Base-by-base conservation (phyloP, 495 filamentous ascomycete genomes). In the Cairneyella variabilis region DNA sequence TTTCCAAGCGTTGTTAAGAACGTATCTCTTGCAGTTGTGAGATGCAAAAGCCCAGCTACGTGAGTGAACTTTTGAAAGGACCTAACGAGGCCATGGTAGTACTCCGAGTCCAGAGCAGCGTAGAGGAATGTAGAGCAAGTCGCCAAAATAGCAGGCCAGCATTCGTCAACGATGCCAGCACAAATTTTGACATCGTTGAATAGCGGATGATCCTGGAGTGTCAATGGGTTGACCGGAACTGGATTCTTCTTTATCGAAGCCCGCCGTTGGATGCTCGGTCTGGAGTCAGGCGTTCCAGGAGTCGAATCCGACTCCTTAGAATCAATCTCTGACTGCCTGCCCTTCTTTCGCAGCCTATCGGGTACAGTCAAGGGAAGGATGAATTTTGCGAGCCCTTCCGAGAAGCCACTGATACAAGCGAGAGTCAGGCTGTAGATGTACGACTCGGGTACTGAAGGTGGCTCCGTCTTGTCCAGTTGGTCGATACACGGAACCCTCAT, bases 11-110 rank as follows among this genome's bases (percentile, higher is more conserved):
- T 95, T 4, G 93, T 97, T 21, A 98, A 71, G 58, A 98, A 95
- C 3, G 93, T 92, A 76, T 98, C 93, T 49, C 95, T 75, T 10
- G 93, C 89, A 1, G 93, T 96, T 21, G 77, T 73, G 17, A 97
- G 78, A 46, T 88, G 79, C 17, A 98, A 73, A 49, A 98, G 74
- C 12, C 93, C 93, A 18, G 93, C 90, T 7, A 97, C 93, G 64
- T 98, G 93, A 1, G 95, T 86, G 63, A 98, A 86, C 60, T 95
- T 95, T 62, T 98, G 93, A 59, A 97, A 92, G 0, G 91, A 87
- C 43, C 92, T 80, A n/a, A 98, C 91, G 2, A 98, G 77, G 21
- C 83, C 83, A 57, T 95, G 91, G 56, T 95, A 97, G 55, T 91
- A 96, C 36, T 96, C 92, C n/a, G 89, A 84, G 61, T 97, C 93